phyloP scores from a whole-genome alignment of 2,329 filamentous ascomycete species.

The Penicillium capsulatum region DNA sequence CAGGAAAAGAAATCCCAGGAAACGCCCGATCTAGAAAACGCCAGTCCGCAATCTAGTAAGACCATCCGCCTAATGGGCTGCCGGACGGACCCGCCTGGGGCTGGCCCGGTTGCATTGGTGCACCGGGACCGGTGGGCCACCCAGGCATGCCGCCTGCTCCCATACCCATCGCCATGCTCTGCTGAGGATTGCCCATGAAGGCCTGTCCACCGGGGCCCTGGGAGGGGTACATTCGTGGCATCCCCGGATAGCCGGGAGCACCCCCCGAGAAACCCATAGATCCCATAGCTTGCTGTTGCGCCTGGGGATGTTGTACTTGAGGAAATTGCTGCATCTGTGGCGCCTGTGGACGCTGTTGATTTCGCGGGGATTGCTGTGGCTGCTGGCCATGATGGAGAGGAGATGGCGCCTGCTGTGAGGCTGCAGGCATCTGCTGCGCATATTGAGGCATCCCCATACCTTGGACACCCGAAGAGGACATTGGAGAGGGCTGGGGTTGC shows the following conservation, averaged over 20 bases:
- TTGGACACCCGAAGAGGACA: conserved; percentile 38
- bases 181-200: conserved; percentile 35
- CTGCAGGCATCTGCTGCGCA: conserved; percentile 38
- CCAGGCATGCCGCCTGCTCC: conserved; percentile 34
- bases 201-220: conserved; percentile 34
- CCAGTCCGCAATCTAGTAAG: conserved; percentile 31
- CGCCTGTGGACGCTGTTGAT: conserved; percentile 34
- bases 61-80: conserved; percentile 37
- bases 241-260: conserved; percentile 32
- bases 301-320: conserved; percentile 29
- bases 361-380: conserved; percentile 44
- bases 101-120: conserved; percentile 37
- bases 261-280: conserved; percentile 37
- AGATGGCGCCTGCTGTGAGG: conserved; percentile 38
- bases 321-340: conserved; percentile 37
- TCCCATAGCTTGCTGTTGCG: conserved; percentile 34
- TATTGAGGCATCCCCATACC: conserved; percentile 41
- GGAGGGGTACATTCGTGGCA: conserved; percentile 38
- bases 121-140: conserved; percentile 35
- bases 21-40: conserved; percentile 26
- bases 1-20: conserved; percentile 11
- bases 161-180: conserved; percentile 37
- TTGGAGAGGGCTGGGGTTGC: conserved; percentile 60
- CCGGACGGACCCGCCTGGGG: conserved; percentile 38
- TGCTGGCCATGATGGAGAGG: conserved; percentile 35